Percentiles rank a stretch among this genome's conserved stretches.
phyloP scores from a whole-genome alignment of 441 rosid species.

The Raphanus hybrid region DNA sequence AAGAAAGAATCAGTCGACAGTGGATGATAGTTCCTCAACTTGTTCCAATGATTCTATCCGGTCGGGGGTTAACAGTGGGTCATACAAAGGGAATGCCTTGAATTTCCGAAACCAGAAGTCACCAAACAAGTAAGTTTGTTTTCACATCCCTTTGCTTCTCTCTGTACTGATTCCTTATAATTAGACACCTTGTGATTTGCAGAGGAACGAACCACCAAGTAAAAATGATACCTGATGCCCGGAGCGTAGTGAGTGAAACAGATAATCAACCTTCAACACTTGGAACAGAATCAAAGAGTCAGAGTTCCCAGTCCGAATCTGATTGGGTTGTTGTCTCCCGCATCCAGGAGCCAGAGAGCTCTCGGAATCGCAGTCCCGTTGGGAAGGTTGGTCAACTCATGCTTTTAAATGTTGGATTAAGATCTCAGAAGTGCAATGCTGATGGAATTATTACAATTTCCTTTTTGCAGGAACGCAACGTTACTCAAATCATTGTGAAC shows the following conservation, averaged over 20 bases:
- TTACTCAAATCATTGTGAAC: slow-evolving; percentile 46
- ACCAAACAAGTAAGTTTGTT: slow-evolving; percentile 66
- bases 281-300: slow-evolving; percentile 55
- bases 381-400: slow-evolving; percentile 55
- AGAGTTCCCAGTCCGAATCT: slow-evolving; percentile 49
- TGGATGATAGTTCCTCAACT: slow-evolving; percentile 97
- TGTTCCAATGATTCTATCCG: slow-evolving; percentile 95
- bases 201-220: slow-evolving; percentile 68
- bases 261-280: slow-evolving; percentile 56
- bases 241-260: slow-evolving; percentile 53
- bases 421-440: background rate
- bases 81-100: slow-evolving; percentile 8
- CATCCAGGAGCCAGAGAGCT: slow-evolving; percentile 47
- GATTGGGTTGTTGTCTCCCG: slow-evolving; percentile 60
- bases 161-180: slow-evolving; percentile 5
- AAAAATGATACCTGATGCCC: slow-evolving; percentile 51
- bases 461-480: slow-evolving; percentile 31
- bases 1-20: slow-evolving; percentile 57
- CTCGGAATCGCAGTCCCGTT: slow-evolving; percentile 51
- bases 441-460: background rate
- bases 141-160: slow-evolving; percentile 11
- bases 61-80: slow-evolving; percentile 70
- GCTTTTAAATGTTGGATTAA: background rate
- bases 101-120: slow-evolving; percentile 53
- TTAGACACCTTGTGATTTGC: slow-evolving; percentile 26